phyloP scores from a whole-genome alignment of 2,329 filamentous ascomycete genomes.

The Diaporthe ampelina region DNA sequence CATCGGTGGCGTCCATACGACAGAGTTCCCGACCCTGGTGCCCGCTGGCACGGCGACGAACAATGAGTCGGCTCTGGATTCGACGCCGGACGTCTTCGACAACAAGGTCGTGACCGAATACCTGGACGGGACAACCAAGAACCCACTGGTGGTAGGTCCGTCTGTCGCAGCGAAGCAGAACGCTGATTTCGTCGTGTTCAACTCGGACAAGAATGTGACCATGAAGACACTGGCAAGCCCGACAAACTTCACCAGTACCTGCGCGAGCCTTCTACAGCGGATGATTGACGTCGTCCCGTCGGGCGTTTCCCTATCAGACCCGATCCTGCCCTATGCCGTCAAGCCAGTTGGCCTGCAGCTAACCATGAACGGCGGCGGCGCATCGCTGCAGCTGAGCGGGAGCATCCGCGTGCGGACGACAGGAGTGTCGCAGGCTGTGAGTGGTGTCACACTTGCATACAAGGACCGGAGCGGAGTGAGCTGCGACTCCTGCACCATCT shows the following conservation, averaged over 20 bases:
- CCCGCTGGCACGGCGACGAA: conserved; percentile 58
- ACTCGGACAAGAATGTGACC: conserved; percentile 68
- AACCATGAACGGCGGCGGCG: conserved; percentile 63
- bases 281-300: conserved; percentile 73
- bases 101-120: conserved; percentile 71
- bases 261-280: conserved; percentile 66
- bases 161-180: conserved; percentile 60
- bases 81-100: conserved; percentile 64
- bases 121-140: conserved; percentile 64
- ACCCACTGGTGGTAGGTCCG: conserved; percentile 68
- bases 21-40: conserved; percentile 67
- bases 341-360: conserved; percentile 72
- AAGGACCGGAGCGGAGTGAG: conserved; percentile 66
- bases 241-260: conserved; percentile 60
- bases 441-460: conserved; percentile 66
- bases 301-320: conserved; percentile 63
- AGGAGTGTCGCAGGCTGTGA: conserved; percentile 57
- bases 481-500: conserved; percentile 63
- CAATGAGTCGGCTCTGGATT: conserved; percentile 62
- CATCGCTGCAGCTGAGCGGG: conserved; percentile 64
- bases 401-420: conserved; percentile 71
- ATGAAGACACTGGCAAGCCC: conserved; percentile 62
- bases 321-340: conserved; percentile 69
- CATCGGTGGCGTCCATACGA: conserved; percentile 70
- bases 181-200: conserved; percentile 70